Percentiles rank a stretch among this genome's conserved stretches.
phyloP scores from a whole-genome alignment of 179 eudicot species.

The Amaranthus tricolor region DNA sequence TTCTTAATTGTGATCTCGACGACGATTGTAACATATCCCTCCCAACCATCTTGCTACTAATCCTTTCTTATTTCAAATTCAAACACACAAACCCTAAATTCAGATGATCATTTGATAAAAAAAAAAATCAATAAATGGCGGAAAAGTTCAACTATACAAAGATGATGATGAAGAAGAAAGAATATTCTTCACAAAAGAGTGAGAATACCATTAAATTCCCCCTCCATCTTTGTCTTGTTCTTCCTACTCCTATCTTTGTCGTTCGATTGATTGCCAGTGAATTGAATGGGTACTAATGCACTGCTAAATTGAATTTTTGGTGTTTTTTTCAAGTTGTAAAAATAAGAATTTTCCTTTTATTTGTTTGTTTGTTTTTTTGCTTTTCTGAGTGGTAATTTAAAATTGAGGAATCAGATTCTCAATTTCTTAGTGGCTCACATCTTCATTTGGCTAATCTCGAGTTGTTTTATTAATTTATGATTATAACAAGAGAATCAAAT shows the following conservation, averaged over 20 bases:
- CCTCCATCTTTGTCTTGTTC: not conserved
- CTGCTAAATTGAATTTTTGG: not conserved
- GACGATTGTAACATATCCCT: constrained; percentile 32
- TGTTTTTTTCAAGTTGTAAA: not conserved
- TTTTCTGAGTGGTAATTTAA: constrained; percentile 5
- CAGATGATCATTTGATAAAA: not conserved
- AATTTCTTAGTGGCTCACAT: constrained; percentile 4
- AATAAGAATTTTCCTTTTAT: not conserved
- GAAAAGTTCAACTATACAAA: not conserved
- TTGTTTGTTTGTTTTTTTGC: not conserved
- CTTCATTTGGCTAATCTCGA: too few species aligned
- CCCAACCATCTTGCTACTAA: constrained; percentile 21
- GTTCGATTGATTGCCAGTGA: not conserved
- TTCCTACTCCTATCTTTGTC: not conserved
- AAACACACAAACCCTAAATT: not conserved
- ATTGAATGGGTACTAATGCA: not conserved
- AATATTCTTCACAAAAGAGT: not conserved
- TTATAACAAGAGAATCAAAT: too few species aligned
- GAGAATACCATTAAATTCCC: not conserved
- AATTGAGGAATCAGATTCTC: not conserved
- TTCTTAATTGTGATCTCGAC: constrained; percentile 22
- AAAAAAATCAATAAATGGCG: not conserved
- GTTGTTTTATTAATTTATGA: too few species aligned
- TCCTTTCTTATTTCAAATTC: not conserved
- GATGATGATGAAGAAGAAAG: not conserved